Evolutionary conservation across 192 early-diverging fungal species (phyloP).

Genomic region (Coemansia umbellata): DNA sequence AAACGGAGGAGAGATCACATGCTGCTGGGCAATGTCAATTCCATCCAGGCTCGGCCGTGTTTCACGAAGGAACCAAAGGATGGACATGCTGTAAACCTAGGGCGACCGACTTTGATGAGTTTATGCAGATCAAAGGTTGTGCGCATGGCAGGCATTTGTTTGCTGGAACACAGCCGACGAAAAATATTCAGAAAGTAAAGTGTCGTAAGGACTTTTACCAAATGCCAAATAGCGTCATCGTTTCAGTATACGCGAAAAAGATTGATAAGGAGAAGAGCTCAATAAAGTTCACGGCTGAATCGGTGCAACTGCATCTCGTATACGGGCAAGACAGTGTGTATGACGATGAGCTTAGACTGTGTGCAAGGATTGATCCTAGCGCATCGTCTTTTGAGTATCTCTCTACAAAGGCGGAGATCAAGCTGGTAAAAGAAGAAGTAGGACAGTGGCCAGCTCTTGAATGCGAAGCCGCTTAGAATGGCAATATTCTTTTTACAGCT

Average conservation of each 20-base stretch:
- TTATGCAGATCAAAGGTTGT: constrained; percentile 93
- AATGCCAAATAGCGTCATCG: constrained; percentile 74
- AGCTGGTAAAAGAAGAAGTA: constrained; percentile 61
- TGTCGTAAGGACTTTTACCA: constrained; percentile 97
- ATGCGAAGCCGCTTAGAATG: constrained; percentile 1
- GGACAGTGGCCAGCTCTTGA: constrained; percentile 36
- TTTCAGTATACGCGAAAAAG: constrained; percentile 94
- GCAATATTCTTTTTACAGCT: too few relatives aligned
- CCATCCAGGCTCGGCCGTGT: constrained; percentile 87
- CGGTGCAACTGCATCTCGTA: constrained; percentile 70
- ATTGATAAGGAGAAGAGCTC: constrained; percentile 65
- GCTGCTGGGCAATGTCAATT: constrained; percentile 60
- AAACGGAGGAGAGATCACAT: constrained; percentile 52
- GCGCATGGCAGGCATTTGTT: constrained; percentile 88
- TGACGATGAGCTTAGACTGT: constrained; percentile 64
- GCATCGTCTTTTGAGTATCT: constrained; percentile 61
- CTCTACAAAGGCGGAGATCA: constrained; percentile 76
- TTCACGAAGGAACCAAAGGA: constrained; percentile 98
- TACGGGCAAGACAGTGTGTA: constrained; percentile 75
- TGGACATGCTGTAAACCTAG: constrained; percentile 94
- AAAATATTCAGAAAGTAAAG: constrained; percentile 15
- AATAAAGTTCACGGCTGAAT: constrained; percentile 62
- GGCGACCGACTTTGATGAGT: constrained; percentile 98
- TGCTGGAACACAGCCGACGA: constrained; percentile 53
- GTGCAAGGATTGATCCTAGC: constrained; percentile 66